A percentile compares a stretch with the other conserved stretches of the same genome.
phyloP scores from a whole-genome alignment of 73 alveolate genomes.

The Paramecium octaurelia region DNA sequence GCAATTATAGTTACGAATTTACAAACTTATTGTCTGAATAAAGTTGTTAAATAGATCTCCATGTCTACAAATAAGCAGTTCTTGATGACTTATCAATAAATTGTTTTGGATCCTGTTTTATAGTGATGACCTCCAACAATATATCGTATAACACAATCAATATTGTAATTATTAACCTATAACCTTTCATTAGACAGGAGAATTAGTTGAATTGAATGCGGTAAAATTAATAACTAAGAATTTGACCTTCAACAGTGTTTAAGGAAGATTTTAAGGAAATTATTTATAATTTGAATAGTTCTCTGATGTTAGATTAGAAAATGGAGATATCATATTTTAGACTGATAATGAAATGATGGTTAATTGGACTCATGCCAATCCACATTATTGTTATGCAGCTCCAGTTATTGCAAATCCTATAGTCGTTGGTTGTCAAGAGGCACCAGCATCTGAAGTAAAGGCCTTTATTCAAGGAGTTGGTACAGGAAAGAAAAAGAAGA shows the following conservation, averaged over 20 bases:
- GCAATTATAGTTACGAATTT: constrained; percentile 2
- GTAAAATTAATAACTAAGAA: neutral
- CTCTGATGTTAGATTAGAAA: constrained; percentile 28
- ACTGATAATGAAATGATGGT: constrained; percentile 50
- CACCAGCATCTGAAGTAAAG: constrained; percentile 27
- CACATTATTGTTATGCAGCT: constrained; percentile 44
- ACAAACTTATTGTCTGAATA: neutral
- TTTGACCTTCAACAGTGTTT: neutral
- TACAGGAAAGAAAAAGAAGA: constrained; percentile 3
- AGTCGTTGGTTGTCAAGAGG: constrained; percentile 35
- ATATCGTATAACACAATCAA: neutral
- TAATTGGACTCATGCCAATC: constrained; percentile 50
- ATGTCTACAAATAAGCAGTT: neutral
- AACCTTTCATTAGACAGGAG: constrained; percentile 8
- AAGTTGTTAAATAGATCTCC: constrained; percentile 23
- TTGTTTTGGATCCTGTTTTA: constrained; percentile 20
- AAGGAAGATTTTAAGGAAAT: constrained; percentile 40
- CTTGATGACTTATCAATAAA: neutral
- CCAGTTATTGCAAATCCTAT: constrained; percentile 47
- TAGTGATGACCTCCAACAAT: neutral
- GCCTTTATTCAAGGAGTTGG: constrained; percentile 50
- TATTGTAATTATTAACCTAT: neutral
- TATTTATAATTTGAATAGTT: neutral
- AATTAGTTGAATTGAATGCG: constrained; percentile 29
- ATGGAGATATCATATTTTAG: constrained; percentile 15